A percentile compares a stretch with the other conserved stretches of the same genome.
Conservation (phyloP, 2,329 filamentous ascomycete genomes). For the Apiospora arundinis region DNA sequence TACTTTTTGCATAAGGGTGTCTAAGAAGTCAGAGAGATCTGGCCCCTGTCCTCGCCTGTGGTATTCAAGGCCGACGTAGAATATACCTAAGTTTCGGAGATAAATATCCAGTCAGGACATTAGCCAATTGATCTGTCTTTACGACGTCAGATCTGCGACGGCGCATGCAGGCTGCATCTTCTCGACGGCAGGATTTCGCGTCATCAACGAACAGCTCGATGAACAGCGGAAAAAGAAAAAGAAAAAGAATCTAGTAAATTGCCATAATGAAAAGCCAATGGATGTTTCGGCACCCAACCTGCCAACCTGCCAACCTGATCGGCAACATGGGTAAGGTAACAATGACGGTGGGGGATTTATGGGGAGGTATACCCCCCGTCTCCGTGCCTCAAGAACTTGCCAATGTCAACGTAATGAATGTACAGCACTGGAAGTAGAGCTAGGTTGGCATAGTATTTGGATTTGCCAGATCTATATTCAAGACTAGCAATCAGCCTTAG, state of each 20-base stretch:
- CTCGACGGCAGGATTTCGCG: not conserved
- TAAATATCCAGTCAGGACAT: not conserved
- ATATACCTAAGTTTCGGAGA: slow-evolving; percentile 6
- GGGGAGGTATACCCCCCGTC: not conserved
- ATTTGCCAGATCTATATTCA: not conserved
- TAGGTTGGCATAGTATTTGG: not conserved
- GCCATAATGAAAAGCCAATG: not conserved
- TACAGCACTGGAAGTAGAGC: not conserved
- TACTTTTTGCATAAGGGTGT: too few species aligned
- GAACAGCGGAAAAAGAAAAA: too few species aligned
- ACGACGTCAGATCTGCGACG: not conserved
- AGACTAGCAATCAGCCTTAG: not conserved
- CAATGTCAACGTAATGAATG: not conserved
- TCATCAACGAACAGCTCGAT: not conserved
- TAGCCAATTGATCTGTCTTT: not conserved
- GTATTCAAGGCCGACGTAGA: too few species aligned
- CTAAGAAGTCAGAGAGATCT: too few species aligned
- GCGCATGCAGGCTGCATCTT: not conserved
- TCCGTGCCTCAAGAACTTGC: not conserved
- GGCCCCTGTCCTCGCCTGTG: too few species aligned
- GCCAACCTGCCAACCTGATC: not conserved
- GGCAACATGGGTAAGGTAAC: slow-evolving; percentile 13
- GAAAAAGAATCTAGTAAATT: not conserved
- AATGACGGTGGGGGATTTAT: not conserved
- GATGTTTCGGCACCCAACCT: not conserved